Conservation (phyloP, 176 grass and related monocot genomes). For the Phragmites australis region DNA sequence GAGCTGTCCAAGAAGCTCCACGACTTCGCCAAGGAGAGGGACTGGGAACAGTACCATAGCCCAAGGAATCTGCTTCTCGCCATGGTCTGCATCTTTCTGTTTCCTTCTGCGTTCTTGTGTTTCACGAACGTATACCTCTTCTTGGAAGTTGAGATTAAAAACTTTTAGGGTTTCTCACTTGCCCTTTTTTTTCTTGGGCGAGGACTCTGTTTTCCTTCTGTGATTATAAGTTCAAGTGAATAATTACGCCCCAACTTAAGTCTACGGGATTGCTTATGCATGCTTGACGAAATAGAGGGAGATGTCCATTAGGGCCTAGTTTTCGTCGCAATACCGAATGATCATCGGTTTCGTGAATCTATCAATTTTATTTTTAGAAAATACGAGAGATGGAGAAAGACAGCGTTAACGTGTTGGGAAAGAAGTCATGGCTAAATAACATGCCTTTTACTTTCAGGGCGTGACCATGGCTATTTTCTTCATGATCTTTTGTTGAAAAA, state of each 20-base stretch:
- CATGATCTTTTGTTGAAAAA: not conserved
- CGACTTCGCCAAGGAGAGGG: conserved; percentile 80
- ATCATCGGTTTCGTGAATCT: not conserved
- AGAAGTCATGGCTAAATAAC: not conserved
- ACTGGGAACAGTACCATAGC: conserved; percentile 88
- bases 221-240: not conserved
- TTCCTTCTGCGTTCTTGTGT: not conserved
- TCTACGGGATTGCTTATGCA: not conserved
- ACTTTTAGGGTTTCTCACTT: not conserved
- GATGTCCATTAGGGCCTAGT: not conserved
- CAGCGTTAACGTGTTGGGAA: not conserved
- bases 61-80: conserved; percentile 94
- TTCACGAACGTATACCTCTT: not conserved
- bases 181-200: not conserved
- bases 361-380: not conserved
- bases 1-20: conserved; percentile 77
- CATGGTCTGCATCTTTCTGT: conserved; percentile 53
- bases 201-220: not conserved
- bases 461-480: not conserved
- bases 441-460: not conserved
- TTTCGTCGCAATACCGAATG: not conserved
- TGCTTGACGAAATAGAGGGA: not conserved
- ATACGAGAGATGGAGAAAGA: not conserved
- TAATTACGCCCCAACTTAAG: not conserved
- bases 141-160: not conserved